Conservation (phyloP, 1,284 basidiomycete genomes). For the Sphaerobolus stellatus region DNA sequence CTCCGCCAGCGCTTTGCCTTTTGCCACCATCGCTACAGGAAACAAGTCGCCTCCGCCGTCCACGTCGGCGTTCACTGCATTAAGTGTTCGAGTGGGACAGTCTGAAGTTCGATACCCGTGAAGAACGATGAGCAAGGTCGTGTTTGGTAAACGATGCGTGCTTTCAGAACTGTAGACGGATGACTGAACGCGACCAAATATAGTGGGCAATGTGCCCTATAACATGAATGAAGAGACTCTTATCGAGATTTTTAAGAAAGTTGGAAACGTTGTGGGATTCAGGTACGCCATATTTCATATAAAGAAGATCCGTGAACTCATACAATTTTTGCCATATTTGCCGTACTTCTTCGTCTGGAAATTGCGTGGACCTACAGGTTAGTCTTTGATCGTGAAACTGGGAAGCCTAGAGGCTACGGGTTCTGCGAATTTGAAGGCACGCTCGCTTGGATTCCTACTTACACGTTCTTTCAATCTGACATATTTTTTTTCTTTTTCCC, state of each 20-base stretch:
- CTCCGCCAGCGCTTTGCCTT: too few relatives aligned
- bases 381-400: slow-evolving; percentile 94
- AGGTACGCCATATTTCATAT: slow-evolving; percentile 45
- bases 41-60: too few relatives aligned
- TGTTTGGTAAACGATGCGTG: slow-evolving; percentile 7
- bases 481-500: background rate
- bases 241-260: slow-evolving; percentile 82
- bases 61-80: too few relatives aligned
- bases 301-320: slow-evolving; percentile 2
- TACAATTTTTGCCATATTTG: background rate
- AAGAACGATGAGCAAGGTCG: slow-evolving; percentile 12
- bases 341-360: background rate
- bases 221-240: slow-evolving; percentile 77
- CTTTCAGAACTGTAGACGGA: background rate
- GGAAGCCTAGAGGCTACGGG: slow-evolving; percentile 95
- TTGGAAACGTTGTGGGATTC: slow-evolving; percentile 85
- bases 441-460: slow-evolving; percentile 37
- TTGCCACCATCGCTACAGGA: too few relatives aligned
- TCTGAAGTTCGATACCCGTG: background rate
- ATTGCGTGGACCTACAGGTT: slow-evolving; percentile 51
- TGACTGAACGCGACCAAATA: background rate
- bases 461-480: slow-evolving; percentile 6
- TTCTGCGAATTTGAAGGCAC: slow-evolving; percentile 96
- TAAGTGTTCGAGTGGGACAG: too few relatives aligned
- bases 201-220: slow-evolving; percentile 85